Evolutionary conservation across 768 basidiomycete genomes (phyloP).

Genomic region (Lactifluus pinguis): DNA sequence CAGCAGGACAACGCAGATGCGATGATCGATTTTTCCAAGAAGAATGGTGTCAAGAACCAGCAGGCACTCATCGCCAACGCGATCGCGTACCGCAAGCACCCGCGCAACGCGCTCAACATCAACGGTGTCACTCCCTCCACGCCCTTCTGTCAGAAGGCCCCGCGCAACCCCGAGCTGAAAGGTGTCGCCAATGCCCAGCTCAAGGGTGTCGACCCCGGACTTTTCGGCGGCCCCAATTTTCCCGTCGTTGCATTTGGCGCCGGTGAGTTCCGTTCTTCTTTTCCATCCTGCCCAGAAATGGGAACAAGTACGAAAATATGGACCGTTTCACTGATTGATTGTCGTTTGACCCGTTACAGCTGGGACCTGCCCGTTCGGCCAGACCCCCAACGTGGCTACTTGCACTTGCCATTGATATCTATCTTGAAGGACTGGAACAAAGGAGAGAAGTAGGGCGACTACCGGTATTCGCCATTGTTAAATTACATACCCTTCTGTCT

Average conservation of each 20-base stretch:
- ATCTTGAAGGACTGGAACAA: neutral
- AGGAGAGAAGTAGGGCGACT: neutral
- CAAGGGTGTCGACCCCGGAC: constrained; percentile 41
- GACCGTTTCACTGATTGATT: neutral
- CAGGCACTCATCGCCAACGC: constrained; percentile 36
- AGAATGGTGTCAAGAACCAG: constrained; percentile 31
- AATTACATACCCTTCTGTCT: neutral
- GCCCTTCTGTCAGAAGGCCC: constrained; percentile 45
- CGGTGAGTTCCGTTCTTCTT: constrained; percentile 26
- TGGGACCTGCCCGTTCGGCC: constrained; percentile 16
- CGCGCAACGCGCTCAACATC: constrained; percentile 36
- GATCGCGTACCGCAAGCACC: constrained; percentile 33
- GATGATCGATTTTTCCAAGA: constrained; percentile 44
- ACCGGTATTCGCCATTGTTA: neutral
- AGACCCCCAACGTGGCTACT: constrained; percentile 9
- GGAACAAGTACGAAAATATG: neutral
- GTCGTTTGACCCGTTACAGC: neutral
- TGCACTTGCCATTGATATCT: constrained; percentile 2
- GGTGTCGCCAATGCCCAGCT: constrained; percentile 49
- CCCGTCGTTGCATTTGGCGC: constrained; percentile 37
- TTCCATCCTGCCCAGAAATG: neutral
- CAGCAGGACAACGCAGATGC: constrained; percentile 41
- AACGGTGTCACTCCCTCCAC: constrained; percentile 38
- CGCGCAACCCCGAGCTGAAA: constrained; percentile 41
- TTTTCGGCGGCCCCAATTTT: constrained; percentile 42